Conservation (phyloP, 768 basidiomycete species). For the Suillus variegatus region DNA sequence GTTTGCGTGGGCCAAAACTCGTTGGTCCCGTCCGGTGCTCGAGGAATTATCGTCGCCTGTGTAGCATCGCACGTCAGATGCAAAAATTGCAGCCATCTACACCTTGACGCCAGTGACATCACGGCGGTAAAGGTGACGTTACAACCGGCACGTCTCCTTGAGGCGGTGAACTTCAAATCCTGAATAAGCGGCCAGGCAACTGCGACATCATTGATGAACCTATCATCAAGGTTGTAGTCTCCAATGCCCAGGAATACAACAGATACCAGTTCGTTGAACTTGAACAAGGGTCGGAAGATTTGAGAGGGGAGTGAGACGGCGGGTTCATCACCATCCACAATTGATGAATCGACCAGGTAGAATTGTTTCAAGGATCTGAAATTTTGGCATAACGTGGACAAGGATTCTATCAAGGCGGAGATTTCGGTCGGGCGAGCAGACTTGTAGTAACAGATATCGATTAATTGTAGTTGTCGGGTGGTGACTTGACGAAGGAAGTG, state of each 20-base stretch:
- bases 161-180: background rate
- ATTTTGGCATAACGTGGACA: background rate
- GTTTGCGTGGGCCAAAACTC: background rate
- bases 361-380: background rate
- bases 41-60: background rate
- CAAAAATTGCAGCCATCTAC: background rate
- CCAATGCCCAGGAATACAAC: background rate
- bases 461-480: background rate
- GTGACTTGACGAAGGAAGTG: background rate
- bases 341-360: no score
- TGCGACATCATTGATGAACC: background rate
- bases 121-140: background rate
- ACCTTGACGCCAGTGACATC: background rate
- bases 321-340: background rate
- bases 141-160: background rate
- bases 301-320: background rate
- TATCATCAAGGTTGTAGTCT: background rate
- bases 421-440: background rate
- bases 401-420: background rate
- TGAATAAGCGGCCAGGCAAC: background rate
- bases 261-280: background rate
- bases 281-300: background rate
- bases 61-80: background rate
- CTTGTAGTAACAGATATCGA: background rate
- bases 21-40: background rate